Percentiles rank a stretch among this genome's conserved stretches.
Conservation (phyloP, 2,329 filamentous ascomycete genomes). For the Lasiodiplodia gonubiensis region DNA sequence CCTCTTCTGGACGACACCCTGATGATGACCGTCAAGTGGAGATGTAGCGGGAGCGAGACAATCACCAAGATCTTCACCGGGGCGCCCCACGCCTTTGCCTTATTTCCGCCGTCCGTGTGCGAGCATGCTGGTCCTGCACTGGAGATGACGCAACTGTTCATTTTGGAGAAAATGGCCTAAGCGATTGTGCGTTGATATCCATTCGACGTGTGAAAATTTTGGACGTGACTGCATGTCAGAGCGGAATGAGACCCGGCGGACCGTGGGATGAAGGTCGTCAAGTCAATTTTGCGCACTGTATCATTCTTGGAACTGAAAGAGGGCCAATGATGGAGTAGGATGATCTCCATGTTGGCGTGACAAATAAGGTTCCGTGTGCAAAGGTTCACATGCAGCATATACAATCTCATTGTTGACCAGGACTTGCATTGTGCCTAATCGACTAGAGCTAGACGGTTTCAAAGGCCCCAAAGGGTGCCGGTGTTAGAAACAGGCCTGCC, state of each 20-base stretch:
- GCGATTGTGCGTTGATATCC: constrained; percentile 5
- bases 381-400: not conserved
- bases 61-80: constrained; percentile 62
- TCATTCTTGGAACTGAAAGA: constrained; percentile 29
- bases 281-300: constrained; percentile 28
- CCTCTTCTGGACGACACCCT: constrained; percentile 59
- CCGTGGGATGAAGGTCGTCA: constrained; percentile 20
- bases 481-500: constrained; percentile 28
- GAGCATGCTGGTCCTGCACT: constrained; percentile 47
- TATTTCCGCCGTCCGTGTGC: constrained; percentile 45
- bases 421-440: constrained; percentile 27
- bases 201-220: not conserved
- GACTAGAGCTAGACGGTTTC: constrained; percentile 19
- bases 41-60: constrained; percentile 56
- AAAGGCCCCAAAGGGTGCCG: constrained; percentile 25
- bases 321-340: constrained; percentile 27
- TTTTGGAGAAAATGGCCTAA: constrained; percentile 37
- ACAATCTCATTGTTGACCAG: constrained; percentile 9
- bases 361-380: constrained; percentile 28
- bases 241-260: constrained; percentile 27
- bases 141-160: constrained; percentile 49
- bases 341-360: constrained; percentile 25
- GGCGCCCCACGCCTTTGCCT: constrained; percentile 60
- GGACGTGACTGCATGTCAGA: constrained; percentile 3
- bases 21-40: constrained; percentile 62